A percentile compares a stretch with the other conserved stretches of the same genome.
phyloP scores from a whole-genome alignment of 768 basidiomycete species.

The Daedaleopsis sinensis region DNA sequence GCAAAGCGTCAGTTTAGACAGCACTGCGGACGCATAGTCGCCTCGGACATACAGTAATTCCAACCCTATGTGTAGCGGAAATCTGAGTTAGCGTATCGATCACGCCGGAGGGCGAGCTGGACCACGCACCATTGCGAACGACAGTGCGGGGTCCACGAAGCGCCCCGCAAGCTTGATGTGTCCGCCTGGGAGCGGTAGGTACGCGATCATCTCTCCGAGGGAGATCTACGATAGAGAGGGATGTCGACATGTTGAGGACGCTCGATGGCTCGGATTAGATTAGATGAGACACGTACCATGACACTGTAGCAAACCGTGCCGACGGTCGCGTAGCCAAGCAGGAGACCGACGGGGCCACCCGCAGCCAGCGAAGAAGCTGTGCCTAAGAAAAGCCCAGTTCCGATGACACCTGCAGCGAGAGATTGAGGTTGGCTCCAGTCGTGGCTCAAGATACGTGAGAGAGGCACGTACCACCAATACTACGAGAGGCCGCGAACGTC shows the following conservation, averaged over 20 bases:
- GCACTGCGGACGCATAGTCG: not conserved
- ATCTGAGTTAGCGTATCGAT: constrained; percentile 6
- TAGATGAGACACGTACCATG: constrained; percentile 52
- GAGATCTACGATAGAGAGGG: constrained; percentile 48
- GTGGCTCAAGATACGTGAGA: not conserved
- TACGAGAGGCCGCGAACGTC: not conserved
- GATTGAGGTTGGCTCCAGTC: not conserved
- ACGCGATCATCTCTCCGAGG: constrained; percentile 77
- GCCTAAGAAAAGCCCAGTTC: constrained; percentile 48
- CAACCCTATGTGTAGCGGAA: constrained; percentile 42
- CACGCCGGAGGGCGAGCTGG: constrained; percentile 32
- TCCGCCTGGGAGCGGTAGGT: constrained; percentile 76
- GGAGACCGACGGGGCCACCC: constrained; percentile 63
- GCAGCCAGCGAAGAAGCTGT: constrained; percentile 50
- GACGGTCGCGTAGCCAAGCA: constrained; percentile 70
- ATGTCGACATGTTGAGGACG: not conserved
- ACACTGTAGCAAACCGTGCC: constrained; percentile 72
- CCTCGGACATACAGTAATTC: constrained; percentile 47
- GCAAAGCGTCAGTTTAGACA: not conserved
- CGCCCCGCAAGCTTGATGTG: constrained; percentile 83
- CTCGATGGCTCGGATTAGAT: no score
- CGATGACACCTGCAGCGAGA: constrained; percentile 41
- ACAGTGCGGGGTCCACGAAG: constrained; percentile 77
- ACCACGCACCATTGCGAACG: constrained; percentile 42
- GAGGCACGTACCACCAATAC: constrained; percentile 37